Base-by-base conservation (phyloP, 129 eudicot species). In the Calendula officinalis region DNA sequence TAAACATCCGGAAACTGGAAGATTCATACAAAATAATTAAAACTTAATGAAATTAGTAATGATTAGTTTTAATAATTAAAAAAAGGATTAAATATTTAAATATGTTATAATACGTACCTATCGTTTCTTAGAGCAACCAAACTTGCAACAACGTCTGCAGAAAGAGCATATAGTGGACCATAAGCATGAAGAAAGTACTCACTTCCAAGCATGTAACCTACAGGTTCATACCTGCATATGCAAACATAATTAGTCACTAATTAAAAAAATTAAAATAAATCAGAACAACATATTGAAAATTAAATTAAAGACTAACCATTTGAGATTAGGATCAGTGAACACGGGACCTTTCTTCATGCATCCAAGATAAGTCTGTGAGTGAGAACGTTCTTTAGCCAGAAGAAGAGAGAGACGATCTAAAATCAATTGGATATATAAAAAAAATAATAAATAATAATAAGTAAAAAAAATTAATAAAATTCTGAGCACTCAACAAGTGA, bases 321-420 rank as follows among this genome's bases (percentile, higher is more conserved):
- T 85, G 38, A 76, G 60, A 62, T 85, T 85, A 8, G 94, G 81
- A 73, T 85, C 81, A 49, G 94, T 85, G 56, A 82, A 56, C 50
- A 85, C 88, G n/a, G 86, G 88, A 70, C 94, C 94, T 70, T 79
- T 85, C 75, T 85, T 85, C 88, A 85, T 85, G 88, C 94, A 85
- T 35, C 94, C 88, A 62, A 85, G 80, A 68, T 85, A 85, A 16
- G 92, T 79, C 67, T 75, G 75, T 32, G 85, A 55, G 61, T 85
- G 74, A 13, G 85, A 35, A 72, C 88, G 74, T 76, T 85, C 94
- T 68, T 82, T 85, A 14, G 94, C 88, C 78, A 85, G 61, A 52
- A 85, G 88, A 46, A 79, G 74, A 4, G 88, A 77, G 49, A 85
- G 88, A 15, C 94, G 79, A 60, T 85, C 94, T 85, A 73, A 59